Evolutionary conservation across 2,329 filamentous ascomycete genomes (phyloP).

Genomic region (Periconia digitata): DNA sequence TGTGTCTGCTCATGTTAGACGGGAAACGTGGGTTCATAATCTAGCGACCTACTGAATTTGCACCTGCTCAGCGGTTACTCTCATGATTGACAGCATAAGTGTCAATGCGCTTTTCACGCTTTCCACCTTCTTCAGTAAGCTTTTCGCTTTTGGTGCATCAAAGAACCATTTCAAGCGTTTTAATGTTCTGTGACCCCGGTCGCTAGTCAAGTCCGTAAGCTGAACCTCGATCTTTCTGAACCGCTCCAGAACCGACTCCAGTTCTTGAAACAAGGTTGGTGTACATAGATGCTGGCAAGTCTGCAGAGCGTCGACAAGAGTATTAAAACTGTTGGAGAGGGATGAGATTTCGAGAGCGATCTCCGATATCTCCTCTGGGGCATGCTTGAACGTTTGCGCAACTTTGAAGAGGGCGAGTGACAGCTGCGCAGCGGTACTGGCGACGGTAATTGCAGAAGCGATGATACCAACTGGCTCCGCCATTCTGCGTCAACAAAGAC

Average conservation of each 20-base stretch:
- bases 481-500: conserved; percentile 3
- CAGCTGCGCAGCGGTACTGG: conserved; percentile 15
- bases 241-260: conserved; percentile 5
- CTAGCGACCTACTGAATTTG: conserved; percentile 1
- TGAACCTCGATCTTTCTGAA: conserved; percentile 12
- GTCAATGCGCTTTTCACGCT: conserved; percentile 19
- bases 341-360: conserved; percentile 13
- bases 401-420: conserved; percentile 19
- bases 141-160: conserved; percentile 15
- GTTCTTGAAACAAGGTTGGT: conserved; percentile 9
- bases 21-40: neutral
- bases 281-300: conserved; percentile 11
- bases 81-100: conserved; percentile 14
- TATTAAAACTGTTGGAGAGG: conserved; percentile 10
- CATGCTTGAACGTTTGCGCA: conserved; percentile 17
- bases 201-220: conserved; percentile 10
- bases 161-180: conserved; percentile 17
- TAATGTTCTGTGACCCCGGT: conserved; percentile 5
- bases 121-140: conserved; percentile 21
- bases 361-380: conserved; percentile 17
- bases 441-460: conserved; percentile 16
- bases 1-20: neutral
- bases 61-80: conserved; percentile 16
- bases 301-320: conserved; percentile 10
- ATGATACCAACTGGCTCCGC: conserved; percentile 5